Percentiles rank a stretch among this genome's conserved stretches.
phyloP scores from a whole-genome alignment of 345 rosid genomes.

The Atalantia buxifolia region DNA sequence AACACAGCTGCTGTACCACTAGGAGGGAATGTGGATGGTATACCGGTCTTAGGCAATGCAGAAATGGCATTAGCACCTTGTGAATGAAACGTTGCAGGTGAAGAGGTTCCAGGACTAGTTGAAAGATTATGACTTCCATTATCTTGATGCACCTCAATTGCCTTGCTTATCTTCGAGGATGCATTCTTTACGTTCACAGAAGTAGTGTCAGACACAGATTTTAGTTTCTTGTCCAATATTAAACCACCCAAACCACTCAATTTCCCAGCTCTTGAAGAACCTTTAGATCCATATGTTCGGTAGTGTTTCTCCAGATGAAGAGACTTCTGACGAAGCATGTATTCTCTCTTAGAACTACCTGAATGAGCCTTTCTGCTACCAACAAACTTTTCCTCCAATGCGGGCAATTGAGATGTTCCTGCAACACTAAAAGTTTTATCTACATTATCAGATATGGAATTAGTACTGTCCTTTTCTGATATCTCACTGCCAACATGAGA shows the following conservation, averaged over 20 bases:
- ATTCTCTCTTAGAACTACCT: conserved; percentile 61
- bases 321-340: conserved; percentile 66
- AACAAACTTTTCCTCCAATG: conserved; percentile 58
- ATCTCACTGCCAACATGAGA: conserved; percentile 33
- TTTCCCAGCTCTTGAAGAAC: conserved; percentile 52
- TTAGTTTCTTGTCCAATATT: conserved; percentile 55
- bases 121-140: conserved; percentile 29
- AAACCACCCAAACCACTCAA: conserved; percentile 51
- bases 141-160: conserved; percentile 41
- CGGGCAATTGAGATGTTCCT: conserved; percentile 51
- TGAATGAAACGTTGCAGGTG: conserved; percentile 29
- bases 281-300: conserved; percentile 57
- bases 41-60: conserved; percentile 27
- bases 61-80: conserved; percentile 28
- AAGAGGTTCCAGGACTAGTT: conserved; percentile 21
- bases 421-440: conserved; percentile 42
- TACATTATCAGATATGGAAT: conserved; percentile 31
- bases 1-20: conserved; percentile 20
- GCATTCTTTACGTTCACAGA: conserved; percentile 43
- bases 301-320: conserved; percentile 61
- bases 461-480: conserved; percentile 48
- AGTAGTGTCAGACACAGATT: conserved; percentile 46
- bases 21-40: conserved; percentile 19
- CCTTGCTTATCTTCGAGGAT: conserved; percentile 47
- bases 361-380: conserved; percentile 58